Evolutionary conservation across 345 rosid genomes (phyloP).

Genomic region (Eutrema heterophyllum): DNA sequence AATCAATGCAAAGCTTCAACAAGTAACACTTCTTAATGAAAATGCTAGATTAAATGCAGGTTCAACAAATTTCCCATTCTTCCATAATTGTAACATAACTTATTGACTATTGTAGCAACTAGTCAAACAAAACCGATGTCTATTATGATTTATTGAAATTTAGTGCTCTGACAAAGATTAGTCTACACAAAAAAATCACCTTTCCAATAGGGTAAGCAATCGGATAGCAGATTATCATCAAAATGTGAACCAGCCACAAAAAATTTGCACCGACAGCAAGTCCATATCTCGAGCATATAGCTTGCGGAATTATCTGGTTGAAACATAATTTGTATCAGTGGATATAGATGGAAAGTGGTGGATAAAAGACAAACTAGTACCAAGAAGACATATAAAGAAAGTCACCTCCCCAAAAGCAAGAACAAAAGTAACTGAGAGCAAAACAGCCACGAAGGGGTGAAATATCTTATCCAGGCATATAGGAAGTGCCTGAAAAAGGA

Average conservation of each 20-base stretch:
- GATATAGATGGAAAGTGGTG: neutral
- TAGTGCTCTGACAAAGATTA: neutral
- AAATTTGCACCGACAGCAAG: conserved; percentile 74
- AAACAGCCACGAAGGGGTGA: conserved; percentile 75
- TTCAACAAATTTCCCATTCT: neutral
- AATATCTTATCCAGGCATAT: conserved; percentile 69
- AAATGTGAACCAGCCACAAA: conserved; percentile 62
- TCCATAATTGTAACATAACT: neutral
- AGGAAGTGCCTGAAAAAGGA: conserved; percentile 65
- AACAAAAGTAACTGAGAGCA: conserved; percentile 79
- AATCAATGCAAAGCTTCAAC: conserved; percentile 7
- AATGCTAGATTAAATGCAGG: neutral
- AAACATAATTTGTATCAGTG: neutral
- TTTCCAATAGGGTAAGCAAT: conserved; percentile 77
- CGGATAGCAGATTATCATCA: conserved; percentile 73
- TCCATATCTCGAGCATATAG: conserved; percentile 77
- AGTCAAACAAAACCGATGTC: neutral
- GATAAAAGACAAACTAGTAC: neutral
- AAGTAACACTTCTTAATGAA: neutral
- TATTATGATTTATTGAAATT: neutral
- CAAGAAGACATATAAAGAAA: neutral
- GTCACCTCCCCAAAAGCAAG: conserved; percentile 77
- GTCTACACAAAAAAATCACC: conserved; percentile 32
- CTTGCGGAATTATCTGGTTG: conserved; percentile 68
- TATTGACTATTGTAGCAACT: neutral